Conservation (phyloP, 495 filamentous ascomycete species). For the Umbilicaria muhlenbergii region DNA sequence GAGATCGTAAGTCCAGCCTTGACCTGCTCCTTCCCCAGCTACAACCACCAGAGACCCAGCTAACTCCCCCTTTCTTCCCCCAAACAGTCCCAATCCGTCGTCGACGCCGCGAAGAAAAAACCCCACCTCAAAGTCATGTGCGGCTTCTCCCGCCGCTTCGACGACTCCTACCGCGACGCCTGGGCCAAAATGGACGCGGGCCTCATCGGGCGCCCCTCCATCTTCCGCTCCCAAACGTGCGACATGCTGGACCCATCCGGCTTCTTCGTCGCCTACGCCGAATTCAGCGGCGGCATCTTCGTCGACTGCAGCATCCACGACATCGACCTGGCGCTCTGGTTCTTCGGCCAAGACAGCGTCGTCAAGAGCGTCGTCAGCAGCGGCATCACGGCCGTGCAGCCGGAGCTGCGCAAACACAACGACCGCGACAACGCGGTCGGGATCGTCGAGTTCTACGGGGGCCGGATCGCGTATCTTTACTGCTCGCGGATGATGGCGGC, state of each 20-base stretch:
- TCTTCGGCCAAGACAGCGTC: constrained; percentile 32
- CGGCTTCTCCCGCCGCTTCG: constrained; percentile 43
- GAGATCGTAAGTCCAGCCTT: constrained; percentile 35
- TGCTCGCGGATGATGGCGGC: constrained; percentile 45
- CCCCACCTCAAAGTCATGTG: constrained; percentile 43
- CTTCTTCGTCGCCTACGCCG: constrained; percentile 41
- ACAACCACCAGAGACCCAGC: not conserved
- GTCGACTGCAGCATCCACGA: constrained; percentile 44
- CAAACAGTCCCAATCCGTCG: constrained; percentile 31
- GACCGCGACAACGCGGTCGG: constrained; percentile 50
- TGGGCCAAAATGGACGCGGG: constrained; percentile 28
- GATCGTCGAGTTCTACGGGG: constrained; percentile 45
- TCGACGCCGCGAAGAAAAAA: constrained; percentile 31
- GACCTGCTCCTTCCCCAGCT: too few relatives aligned
- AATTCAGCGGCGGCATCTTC: constrained; percentile 43
- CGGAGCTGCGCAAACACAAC: constrained; percentile 39
- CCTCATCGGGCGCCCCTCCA: constrained; percentile 31
- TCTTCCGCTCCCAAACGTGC: constrained; percentile 41
- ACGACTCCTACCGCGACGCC: constrained; percentile 38
- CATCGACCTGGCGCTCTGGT: constrained; percentile 42
- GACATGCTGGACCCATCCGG: constrained; percentile 39
- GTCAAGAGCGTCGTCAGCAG: constrained; percentile 34
- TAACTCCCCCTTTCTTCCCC: not conserved
- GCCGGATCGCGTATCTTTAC: constrained; percentile 46
- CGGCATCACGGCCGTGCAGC: constrained; percentile 45